Evolutionary conservation across 768 basidiomycete genomes (phyloP).

Genomic region (Pholiota molesta): DNA sequence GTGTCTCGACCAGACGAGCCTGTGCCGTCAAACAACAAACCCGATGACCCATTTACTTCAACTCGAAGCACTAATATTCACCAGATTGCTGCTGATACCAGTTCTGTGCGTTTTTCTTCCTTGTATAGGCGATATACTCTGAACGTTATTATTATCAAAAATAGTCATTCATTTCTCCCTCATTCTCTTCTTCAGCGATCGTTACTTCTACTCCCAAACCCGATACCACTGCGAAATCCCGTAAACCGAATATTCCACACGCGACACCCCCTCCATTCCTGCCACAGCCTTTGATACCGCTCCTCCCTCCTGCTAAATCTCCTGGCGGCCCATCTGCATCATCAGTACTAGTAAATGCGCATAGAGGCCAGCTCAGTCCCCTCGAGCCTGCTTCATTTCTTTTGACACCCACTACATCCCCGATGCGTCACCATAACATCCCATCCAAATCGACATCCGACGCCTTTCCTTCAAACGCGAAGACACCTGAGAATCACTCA

Average conservation of each 20-base stretch:
- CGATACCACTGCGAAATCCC: conserved; percentile 15
- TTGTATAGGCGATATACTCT: neutral
- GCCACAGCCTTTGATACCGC: neutral
- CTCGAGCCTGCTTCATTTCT: conserved; percentile 16
- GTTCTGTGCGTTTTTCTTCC: conserved; percentile 15
- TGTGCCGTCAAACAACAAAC: neutral
- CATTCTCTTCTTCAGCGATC: conserved; percentile 22
- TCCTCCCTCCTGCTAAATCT: neutral
- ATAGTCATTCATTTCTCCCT: conserved; percentile 21
- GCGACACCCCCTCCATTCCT: conserved; percentile 22
- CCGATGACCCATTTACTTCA: neutral
- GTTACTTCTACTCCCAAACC: conserved; percentile 29
- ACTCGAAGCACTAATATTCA: neutral
- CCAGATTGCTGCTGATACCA: conserved; percentile 16
- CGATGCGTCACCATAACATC: conserved; percentile 6
- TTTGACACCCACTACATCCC: conserved; percentile 19
- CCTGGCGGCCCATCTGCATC: neutral
- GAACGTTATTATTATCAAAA: neutral
- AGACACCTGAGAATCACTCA: neutral
- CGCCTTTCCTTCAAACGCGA: neutral
- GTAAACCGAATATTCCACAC: conserved; percentile 46
- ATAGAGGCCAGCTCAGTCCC: conserved; percentile 5
- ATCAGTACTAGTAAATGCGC: neutral
- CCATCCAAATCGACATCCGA: neutral
- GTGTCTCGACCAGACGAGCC: neutral